phyloP scores from a whole-genome alignment of 177 flowering plant genomes.

The Vitis hybrid region DNA sequence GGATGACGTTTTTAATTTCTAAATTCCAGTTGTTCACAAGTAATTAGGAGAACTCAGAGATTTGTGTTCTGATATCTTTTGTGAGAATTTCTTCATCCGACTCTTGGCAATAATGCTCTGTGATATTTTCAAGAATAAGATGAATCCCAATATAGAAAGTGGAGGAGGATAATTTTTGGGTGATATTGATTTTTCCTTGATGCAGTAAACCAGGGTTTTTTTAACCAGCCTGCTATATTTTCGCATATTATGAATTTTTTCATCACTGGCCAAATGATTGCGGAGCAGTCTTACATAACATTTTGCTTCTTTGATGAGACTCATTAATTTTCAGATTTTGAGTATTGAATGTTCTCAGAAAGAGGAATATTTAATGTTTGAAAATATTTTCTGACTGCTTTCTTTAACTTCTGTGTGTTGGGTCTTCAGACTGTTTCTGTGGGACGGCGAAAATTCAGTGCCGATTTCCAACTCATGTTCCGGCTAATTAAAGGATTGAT shows the following conservation, averaged over 20 bases:
- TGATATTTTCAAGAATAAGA: too few relatives aligned
- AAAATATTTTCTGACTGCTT: too few relatives aligned
- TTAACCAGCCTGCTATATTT: background rate
- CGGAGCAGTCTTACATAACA: background rate
- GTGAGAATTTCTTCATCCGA: too few relatives aligned
- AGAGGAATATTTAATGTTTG: too few relatives aligned
- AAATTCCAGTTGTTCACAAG: too few relatives aligned
- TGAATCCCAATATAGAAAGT: too few relatives aligned
- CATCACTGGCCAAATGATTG: background rate
- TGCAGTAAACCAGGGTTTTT: too few relatives aligned
- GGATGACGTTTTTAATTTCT: background rate
- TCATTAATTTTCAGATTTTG: background rate
- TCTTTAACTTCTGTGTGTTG: background rate
- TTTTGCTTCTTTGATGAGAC: background rate
- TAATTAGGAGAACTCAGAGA: background rate
- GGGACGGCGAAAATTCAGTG: constrained; percentile 84
- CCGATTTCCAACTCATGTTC: constrained; percentile 81
- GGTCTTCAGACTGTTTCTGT: constrained; percentile 71
- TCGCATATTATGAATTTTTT: background rate
- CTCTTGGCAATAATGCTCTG: too few relatives aligned
- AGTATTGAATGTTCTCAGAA: background rate
- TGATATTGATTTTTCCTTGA: too few relatives aligned
- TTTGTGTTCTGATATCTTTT: too few relatives aligned
- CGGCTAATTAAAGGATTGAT: constrained; percentile 85
- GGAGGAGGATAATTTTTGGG: too few relatives aligned